Evolutionary conservation across 768 basidiomycete genomes (phyloP), one percentile per base, ranked within the genome.

Genomic region (Pulveroboletus sp.): DNA sequence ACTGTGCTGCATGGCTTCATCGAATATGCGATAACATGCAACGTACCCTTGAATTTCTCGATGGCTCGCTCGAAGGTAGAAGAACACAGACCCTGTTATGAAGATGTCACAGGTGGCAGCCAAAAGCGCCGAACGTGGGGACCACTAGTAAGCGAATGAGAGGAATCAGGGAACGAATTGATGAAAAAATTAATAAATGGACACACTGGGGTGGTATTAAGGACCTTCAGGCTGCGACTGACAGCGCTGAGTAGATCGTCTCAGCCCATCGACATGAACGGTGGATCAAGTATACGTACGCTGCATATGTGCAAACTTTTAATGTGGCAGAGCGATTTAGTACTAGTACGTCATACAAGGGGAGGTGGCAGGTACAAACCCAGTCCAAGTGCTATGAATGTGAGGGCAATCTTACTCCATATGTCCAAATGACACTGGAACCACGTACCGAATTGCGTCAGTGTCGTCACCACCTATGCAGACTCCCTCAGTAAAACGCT

Each of bases 81-180:
- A 62, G 21, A 59, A 55, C 8, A 55, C 56, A 10, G 59, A 58
- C 2, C 49, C 60, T 6, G 59, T 58, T 15, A 60, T 60, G 27
- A 60, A 8, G 18, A 52, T 1, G 30, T 60, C 59, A 39, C 56
- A 49, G 9, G 43, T 36, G 7, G 42, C 59, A 8, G 48, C 46
- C 8, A 57, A 15, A 21, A 43, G 27, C 3, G 58, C 91, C 0
- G 57, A 54, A 26, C 55, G 46, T 26, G 50, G 55, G 3, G 55
- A 57, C 56, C 56, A 57, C 56, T 57, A 33, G 24, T 13, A 11
- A 15, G 11, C 11, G 31, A 6, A 35, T 21, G 26, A 13, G 10
- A 13, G 37, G 10, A 3, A 21, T 21, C 8, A n/a, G 8, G 26
- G 3, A 2, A 31, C 24, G 33, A 18, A 7, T 8, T 1, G 5